Evolutionary conservation across 192 early-diverging fungal genomes (phyloP).

Genomic region (Dispira simplex): DNA sequence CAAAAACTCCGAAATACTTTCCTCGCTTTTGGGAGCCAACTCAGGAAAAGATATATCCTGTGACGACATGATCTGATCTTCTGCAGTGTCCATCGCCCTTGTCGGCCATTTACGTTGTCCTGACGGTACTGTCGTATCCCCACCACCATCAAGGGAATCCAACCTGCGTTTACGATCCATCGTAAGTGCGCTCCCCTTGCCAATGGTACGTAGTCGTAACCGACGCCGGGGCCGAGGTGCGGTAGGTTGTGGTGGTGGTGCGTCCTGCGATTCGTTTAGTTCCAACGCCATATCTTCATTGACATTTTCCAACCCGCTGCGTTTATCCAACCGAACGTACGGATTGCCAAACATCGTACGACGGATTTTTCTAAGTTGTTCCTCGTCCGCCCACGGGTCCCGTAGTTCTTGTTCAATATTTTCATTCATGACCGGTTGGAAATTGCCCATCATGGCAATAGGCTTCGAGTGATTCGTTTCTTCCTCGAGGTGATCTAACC

Average conservation of each 20-base stretch:
- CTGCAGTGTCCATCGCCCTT: too few species aligned
- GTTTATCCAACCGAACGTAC: slow-evolving; percentile 34
- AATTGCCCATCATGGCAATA: slow-evolving; percentile 57
- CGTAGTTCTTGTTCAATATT: slow-evolving; percentile 34
- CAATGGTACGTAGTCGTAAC: not conserved
- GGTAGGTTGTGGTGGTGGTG: not conserved
- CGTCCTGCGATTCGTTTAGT: not conserved
- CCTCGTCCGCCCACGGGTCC: slow-evolving; percentile 52
- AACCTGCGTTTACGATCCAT: too few species aligned
- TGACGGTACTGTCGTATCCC: too few species aligned
- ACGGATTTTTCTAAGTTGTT: slow-evolving; percentile 31
- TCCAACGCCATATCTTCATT: slow-evolving; percentile 21
- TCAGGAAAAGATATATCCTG: too few species aligned
- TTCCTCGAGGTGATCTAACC: slow-evolving; percentile 26
- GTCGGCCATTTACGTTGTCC: too few species aligned
- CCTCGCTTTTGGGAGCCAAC: too few species aligned
- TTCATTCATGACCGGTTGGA: slow-evolving; percentile 36
- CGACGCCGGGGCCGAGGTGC: not conserved
- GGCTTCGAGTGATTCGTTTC: slow-evolving; percentile 47
- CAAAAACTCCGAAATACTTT: too few species aligned
- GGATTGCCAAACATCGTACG: slow-evolving; percentile 66
- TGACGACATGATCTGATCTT: too few species aligned
- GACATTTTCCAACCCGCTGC: slow-evolving; percentile 30
- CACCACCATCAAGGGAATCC: too few species aligned
- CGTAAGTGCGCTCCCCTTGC: not conserved